Percentiles rank a stretch among this genome's conserved stretches.
These are phyloP conservation scores for Mucor racemosus DNA, from an alignment of 371 early-diverging fungal genomes.

Conservation along the genomic window DNA sequence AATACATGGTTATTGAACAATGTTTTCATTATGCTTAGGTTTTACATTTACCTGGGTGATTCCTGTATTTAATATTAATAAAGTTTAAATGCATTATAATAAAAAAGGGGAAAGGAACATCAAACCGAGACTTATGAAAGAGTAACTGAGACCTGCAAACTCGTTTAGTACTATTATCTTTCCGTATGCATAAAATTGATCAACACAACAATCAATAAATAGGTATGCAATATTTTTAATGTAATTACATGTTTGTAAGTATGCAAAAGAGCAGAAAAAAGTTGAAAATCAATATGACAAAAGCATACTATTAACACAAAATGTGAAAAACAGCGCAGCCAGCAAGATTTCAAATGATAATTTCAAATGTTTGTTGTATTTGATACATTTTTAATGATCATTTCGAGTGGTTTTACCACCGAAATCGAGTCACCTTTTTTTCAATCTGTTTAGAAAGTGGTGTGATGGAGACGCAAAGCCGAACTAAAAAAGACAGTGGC, in stretches of 20 bases:
- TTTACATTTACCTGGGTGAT: too few species aligned
- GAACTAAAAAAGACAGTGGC: too few species aligned
- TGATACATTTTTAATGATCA: too few species aligned
- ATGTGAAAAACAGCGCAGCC: too few species aligned
- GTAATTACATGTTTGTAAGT: not conserved
- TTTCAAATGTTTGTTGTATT: not conserved
- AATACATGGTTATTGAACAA: too few species aligned
- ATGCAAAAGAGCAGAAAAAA: not conserved
- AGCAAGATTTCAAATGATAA: not conserved
- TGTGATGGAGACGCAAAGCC: not conserved
- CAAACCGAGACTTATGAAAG: too few species aligned
- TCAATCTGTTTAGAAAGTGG: not conserved
- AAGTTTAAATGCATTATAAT: too few species aligned
- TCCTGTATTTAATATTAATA: too few species aligned
- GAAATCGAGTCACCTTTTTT: slow-evolving; percentile 6
- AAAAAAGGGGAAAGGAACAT: too few species aligned
- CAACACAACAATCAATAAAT: not conserved
- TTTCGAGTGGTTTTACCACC: not conserved
- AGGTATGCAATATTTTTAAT: not conserved
- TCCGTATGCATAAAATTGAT: slow-evolving; percentile 1
- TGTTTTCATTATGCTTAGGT: too few species aligned
- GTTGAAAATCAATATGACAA: not conserved
- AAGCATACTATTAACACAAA: not conserved
- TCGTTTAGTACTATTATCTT: not conserved
- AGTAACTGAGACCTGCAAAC: not conserved